These are phyloP conservation scores for Saccharomyces hybrid DNA, from an alignment of 1,139 yeast genomes.

Conservation along the genomic window DNA sequence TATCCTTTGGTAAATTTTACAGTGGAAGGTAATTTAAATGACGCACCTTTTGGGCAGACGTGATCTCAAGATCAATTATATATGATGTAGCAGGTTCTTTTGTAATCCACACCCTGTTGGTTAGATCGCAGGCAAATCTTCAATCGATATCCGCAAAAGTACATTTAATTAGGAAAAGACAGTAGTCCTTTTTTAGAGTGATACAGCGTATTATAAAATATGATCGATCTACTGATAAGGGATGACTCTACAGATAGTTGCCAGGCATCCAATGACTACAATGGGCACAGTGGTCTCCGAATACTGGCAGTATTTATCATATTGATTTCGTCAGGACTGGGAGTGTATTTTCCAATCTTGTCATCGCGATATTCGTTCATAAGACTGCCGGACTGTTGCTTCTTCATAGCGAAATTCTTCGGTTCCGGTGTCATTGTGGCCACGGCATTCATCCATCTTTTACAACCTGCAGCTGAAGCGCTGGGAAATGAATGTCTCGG, in stretches of 20 bases:
- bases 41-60: background rate
- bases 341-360: slow-evolving; percentile 52
- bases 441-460: slow-evolving; percentile 75
- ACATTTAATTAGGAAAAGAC: background rate
- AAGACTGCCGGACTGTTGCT: slow-evolving; percentile 50
- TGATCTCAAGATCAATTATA: background rate
- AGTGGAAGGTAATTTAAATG: background rate
- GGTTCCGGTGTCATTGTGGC: slow-evolving; percentile 91
- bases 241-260: slow-evolving; percentile 16
- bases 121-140: background rate
- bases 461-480: slow-evolving; percentile 64
- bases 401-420: slow-evolving; percentile 64
- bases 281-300: slow-evolving; percentile 42
- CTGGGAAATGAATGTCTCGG: slow-evolving; percentile 49
- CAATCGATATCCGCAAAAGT: background rate
- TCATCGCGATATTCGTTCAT: slow-evolving; percentile 49
- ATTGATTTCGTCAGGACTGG: slow-evolving; percentile 47
- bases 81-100: background rate
- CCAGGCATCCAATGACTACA: slow-evolving; percentile 26
- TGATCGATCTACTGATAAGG: slow-evolving; percentile 5
- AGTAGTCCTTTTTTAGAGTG: background rate
- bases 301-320: slow-evolving; percentile 56
- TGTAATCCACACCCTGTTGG: background rate
- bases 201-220: background rate
- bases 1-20: background rate